Conservation (phyloP, 768 basidiomycete genomes). For the Psilocybe sp. region DNA sequence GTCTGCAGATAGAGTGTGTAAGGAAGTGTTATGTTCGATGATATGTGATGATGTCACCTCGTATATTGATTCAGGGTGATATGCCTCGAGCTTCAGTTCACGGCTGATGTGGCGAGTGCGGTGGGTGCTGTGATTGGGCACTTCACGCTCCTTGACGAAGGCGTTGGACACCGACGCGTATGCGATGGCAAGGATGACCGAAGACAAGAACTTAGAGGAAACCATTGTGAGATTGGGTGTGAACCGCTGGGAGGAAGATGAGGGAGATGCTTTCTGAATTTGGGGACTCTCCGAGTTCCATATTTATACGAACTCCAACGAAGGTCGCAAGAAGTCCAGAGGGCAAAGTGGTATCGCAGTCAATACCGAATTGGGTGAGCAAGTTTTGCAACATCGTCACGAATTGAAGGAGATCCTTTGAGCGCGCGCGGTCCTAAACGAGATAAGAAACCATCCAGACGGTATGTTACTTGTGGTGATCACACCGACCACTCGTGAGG, state of each 20-base stretch:
- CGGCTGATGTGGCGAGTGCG: constrained; percentile 21
- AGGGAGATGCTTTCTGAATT: too few relatives aligned
- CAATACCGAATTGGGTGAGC: too few relatives aligned
- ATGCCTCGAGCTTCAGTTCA: constrained; percentile 20
- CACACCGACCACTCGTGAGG: too few relatives aligned
- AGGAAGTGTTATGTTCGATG: neutral
- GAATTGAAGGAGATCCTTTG: too few relatives aligned
- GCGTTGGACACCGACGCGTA: constrained; percentile 14
- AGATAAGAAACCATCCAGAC: too few relatives aligned
- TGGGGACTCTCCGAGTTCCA: too few relatives aligned
- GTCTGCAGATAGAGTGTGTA: constrained; percentile 15
- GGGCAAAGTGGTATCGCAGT: too few relatives aligned
- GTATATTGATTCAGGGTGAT: constrained; percentile 22
- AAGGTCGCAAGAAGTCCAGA: too few relatives aligned
- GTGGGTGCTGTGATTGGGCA: constrained; percentile 20
- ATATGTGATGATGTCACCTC: constrained; percentile 14
- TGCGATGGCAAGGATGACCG: constrained; percentile 21
- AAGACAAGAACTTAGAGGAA: constrained; percentile 22
- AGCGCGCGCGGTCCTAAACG: too few relatives aligned
- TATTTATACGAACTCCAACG: too few relatives aligned
- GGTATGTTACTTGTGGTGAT: too few relatives aligned
- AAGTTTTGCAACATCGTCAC: too few relatives aligned
- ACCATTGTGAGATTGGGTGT: constrained; percentile 14
- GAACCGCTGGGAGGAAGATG: neutral
- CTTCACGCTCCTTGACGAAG: neutral